Evolutionary conservation across 176 grass and related monocot genomes (phyloP).

Genomic region (Oryza nivara): DNA sequence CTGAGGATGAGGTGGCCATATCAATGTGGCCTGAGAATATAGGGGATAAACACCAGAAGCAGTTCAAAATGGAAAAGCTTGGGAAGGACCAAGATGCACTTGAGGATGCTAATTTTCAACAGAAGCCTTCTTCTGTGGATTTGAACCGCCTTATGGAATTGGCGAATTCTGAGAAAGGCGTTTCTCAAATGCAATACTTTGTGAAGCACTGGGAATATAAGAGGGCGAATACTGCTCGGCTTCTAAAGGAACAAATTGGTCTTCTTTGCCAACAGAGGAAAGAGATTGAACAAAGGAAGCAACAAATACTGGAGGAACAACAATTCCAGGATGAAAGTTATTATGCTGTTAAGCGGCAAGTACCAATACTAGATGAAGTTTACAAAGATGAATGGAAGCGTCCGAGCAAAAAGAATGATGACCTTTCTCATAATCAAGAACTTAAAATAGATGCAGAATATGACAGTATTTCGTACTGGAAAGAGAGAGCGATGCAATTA

Average conservation of each 20-base stretch:
- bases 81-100: conserved; percentile 54
- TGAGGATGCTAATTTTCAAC: conserved; percentile 56
- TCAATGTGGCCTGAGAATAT: conserved; percentile 88
- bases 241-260: conserved; percentile 72
- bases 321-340: conserved; percentile 70
- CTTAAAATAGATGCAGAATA: conserved; percentile 71
- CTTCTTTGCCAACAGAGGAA: conserved; percentile 65
- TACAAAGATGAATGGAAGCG: conserved; percentile 70
- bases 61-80: conserved; percentile 69
- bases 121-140: conserved; percentile 55
- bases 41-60: conserved; percentile 59
- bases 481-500: conserved; percentile 57
- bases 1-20: conserved; percentile 64
- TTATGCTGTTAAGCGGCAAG: conserved; percentile 57
- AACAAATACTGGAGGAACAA: conserved; percentile 76
- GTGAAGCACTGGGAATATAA: conserved; percentile 77
- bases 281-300: conserved; percentile 80
- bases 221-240: conserved; percentile 46
- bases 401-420: conserved; percentile 49
- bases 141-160: conserved; percentile 55
- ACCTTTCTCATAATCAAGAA: conserved; percentile 51
- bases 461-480: conserved; percentile 66
- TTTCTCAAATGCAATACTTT: conserved; percentile 63
- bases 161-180: conserved; percentile 71
- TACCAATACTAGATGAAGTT: conserved; percentile 81